Base-by-base conservation (phyloP, 2,329 filamentous ascomycete species). In the Penicillium glabrum region DNA sequence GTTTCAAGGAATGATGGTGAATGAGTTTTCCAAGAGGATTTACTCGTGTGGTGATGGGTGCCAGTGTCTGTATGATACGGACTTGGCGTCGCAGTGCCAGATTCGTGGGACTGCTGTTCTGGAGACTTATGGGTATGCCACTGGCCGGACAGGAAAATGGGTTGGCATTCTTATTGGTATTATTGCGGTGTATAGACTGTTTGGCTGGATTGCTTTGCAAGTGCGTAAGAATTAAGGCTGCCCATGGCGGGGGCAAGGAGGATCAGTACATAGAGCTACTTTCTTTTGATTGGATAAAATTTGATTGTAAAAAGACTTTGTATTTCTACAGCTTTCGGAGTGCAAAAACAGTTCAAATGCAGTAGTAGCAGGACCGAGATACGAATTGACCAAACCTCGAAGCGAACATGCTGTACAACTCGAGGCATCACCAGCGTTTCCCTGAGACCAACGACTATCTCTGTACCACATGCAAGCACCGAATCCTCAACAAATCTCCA, bases 1-100 rank as follows among this genome's bases (percentile, higher is more conserved):
- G 3, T 96, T 96, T 70, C 86, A 93, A 69, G 91, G 90, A 14
- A 95, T 96, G 91, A 95, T 96, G 90, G 86, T 93, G 52, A 96
- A 95, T 68, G 90, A 96, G 76, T 95, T 96, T 71, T 77, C 78
- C 1, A 62, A 82, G 19, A 79, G 89, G 14, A 81, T 77, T 3
- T 96, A 90, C 71, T 71, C 75, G 3, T 93, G 90, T 69, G 75
- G 80, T 60, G 59, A 69, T 0, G 74, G 73, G 0, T 91, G 86
- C 64, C 80, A 81, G 41, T 96, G 91, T 76, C 88, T 90, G 84
- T 95, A 88, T 72, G 74, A 81, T 37, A 88, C 83, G 6, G 79
- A 82, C 59, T 70, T 92, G 56, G 82, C 82, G 41, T 69, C 78
- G 31, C 74, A 89, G 69, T 92, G 91, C 67, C 76, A 84, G 72